Evolutionary conservation across 768 basidiomycete species (phyloP).

Genomic region (Tricholoma bakamatsutake): DNA sequence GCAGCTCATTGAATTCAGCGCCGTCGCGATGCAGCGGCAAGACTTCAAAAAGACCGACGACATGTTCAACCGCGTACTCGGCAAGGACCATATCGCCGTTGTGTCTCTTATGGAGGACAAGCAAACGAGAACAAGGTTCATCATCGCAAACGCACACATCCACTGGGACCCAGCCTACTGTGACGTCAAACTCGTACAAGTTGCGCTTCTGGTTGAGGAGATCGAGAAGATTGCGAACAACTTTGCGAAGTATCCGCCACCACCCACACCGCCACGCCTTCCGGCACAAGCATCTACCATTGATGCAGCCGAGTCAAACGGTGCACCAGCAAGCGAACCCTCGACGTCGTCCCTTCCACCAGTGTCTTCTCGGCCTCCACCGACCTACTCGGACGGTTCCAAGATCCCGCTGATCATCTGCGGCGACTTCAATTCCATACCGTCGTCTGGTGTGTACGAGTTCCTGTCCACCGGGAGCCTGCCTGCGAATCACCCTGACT

Average conservation of each 20-base stretch:
- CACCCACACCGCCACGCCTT: constrained; percentile 37
- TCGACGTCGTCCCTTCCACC: constrained; percentile 14
- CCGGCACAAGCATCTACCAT: constrained; percentile 15
- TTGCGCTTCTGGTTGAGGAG: constrained; percentile 89
- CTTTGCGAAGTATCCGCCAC: constrained; percentile 79
- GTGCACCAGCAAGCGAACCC: constrained; percentile 3
- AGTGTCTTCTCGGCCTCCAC: constrained; percentile 42
- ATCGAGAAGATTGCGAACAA: constrained; percentile 81
- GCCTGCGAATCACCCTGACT: constrained; percentile 79
- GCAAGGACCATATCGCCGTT: constrained; percentile 90
- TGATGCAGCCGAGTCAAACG: constrained; percentile 15
- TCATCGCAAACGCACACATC: constrained; percentile 88
- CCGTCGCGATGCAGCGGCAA: constrained; percentile 85
- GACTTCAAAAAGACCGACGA: constrained; percentile 98
- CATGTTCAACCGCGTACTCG: constrained; percentile 98
- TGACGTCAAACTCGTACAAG: constrained; percentile 97
- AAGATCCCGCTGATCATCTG: constrained; percentile 90
- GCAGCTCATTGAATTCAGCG: constrained; percentile 88
- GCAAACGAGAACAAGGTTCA: constrained; percentile 78
- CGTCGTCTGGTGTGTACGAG: constrained; percentile 86
- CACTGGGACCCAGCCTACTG: constrained; percentile 89
- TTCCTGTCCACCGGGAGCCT: constrained; percentile 72
- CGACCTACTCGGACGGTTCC: constrained; percentile 72
- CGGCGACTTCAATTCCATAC: constrained; percentile 94
- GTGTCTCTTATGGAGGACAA: constrained; percentile 83